These are phyloP conservation scores for Calonectria pseudoreteaudii DNA, from an alignment of 2,329 filamentous ascomycete species.

Conservation along the genomic window DNA sequence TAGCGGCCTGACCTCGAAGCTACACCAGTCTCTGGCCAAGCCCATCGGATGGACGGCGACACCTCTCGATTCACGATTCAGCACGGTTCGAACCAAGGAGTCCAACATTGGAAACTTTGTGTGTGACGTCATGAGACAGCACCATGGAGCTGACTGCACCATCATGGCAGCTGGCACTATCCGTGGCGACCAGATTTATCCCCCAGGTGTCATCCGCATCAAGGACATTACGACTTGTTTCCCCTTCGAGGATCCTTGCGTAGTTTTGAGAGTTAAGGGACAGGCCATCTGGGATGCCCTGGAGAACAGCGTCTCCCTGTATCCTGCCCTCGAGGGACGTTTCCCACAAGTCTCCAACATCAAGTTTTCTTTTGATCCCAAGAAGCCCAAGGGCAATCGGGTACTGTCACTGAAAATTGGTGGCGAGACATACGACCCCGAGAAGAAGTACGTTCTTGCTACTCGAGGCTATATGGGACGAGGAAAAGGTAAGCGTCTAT, in stretches of 20 bases:
- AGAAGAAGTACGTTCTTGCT: constrained; percentile 76
- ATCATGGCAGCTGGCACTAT: constrained; percentile 90
- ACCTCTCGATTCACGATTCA: constrained; percentile 88
- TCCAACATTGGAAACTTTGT: constrained; percentile 93
- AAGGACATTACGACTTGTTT: constrained; percentile 92
- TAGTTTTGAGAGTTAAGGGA: constrained; percentile 79
- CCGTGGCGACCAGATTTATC: constrained; percentile 88
- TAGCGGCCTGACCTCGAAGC: constrained; percentile 75
- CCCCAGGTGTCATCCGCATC: constrained; percentile 80
- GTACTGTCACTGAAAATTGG: constrained; percentile 73
- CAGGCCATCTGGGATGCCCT: constrained; percentile 81
- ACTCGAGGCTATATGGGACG: constrained; percentile 91
- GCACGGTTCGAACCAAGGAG: constrained; percentile 80
- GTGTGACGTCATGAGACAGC: constrained; percentile 88
- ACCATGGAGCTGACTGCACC: constrained; percentile 84
- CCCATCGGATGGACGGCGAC: constrained; percentile 85
- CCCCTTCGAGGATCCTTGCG: constrained; percentile 90
- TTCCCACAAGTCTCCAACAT: constrained; percentile 93
- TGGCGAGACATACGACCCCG: constrained; percentile 69
- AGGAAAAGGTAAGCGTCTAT: constrained; percentile 68
- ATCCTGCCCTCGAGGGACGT: constrained; percentile 85
- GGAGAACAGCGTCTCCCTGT: constrained; percentile 84
- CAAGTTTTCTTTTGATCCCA: constrained; percentile 77
- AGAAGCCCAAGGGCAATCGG: constrained; percentile 68
- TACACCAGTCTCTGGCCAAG: constrained; percentile 83